Evolutionary conservation across 116 monocot species (phyloP).

Genomic region (Phalaenopsis hybrid): DNA sequence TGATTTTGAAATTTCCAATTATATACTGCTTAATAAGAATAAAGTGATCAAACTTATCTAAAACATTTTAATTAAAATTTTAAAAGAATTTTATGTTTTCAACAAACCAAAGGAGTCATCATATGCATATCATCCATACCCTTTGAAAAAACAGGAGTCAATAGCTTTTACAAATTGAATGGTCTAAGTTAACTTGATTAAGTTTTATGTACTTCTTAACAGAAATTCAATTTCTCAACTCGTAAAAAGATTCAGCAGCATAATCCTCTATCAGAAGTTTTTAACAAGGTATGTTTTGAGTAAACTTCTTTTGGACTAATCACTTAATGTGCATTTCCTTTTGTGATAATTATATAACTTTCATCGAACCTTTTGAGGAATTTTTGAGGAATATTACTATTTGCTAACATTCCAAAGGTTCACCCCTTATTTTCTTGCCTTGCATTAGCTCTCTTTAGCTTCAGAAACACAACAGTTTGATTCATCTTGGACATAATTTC

Average conservation of each 20-base stretch:
- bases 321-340: not conserved
- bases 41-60: not conserved
- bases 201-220: not conserved
- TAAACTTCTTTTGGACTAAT: not conserved
- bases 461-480: not conserved
- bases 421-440: not conserved
- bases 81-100: not conserved
- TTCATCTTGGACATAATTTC: not conserved
- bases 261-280: slow-evolving; percentile 29
- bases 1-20: not conserved
- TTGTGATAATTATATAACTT: not conserved
- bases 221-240: slow-evolving; percentile 33
- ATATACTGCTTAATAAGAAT: not conserved
- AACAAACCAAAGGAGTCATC: not conserved
- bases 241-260: slow-evolving; percentile 20
- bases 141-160: not conserved
- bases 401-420: not conserved
- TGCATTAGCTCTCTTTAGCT: slow-evolving; percentile 10
- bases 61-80: not conserved
- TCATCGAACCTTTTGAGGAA: not conserved
- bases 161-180: not conserved
- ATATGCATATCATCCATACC: too few species aligned
- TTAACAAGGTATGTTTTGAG: slow-evolving; percentile 29
- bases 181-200: not conserved
- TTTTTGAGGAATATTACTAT: not conserved